These are phyloP conservation scores for Brassica nigra DNA, from an alignment of 345 rosid genomes.

Conservation along the genomic window DNA sequence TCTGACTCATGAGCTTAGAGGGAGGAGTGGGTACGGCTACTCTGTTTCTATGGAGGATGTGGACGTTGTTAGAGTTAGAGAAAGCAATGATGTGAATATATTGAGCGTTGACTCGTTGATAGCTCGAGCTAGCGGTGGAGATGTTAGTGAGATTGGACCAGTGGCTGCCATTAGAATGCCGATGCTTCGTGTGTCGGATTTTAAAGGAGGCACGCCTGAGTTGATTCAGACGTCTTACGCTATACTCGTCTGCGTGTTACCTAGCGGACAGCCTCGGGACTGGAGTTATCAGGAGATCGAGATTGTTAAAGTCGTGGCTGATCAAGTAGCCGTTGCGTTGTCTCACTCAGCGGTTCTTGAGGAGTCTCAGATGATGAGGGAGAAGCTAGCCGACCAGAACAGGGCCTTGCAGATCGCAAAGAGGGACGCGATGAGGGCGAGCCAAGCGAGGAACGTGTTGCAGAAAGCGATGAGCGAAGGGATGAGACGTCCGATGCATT, in stretches of 20 bases:
- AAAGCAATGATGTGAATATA: constrained; percentile 62
- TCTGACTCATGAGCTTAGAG: constrained; percentile 68
- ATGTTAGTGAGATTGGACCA: constrained; percentile 56
- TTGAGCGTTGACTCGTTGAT: constrained; percentile 61
- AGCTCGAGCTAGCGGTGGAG: constrained; percentile 67
- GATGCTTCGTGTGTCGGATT: constrained; percentile 82
- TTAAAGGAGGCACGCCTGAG: constrained; percentile 88
- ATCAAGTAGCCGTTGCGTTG: constrained; percentile 95
- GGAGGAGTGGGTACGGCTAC: constrained; percentile 38
- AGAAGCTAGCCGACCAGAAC: constrained; percentile 83
- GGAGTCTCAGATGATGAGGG: constrained; percentile 94
- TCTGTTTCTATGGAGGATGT: constrained; percentile 64
- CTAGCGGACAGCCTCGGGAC: constrained; percentile 58
- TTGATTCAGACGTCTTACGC: constrained; percentile 67
- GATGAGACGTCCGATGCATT: constrained; percentile 93
- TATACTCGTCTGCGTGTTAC: constrained; percentile 80
- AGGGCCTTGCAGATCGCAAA: constrained; percentile 72
- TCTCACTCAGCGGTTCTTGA: constrained; percentile 97
- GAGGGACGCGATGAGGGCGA: constrained; percentile 81
- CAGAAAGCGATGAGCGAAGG: constrained; percentile 94
- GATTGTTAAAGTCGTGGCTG: constrained; percentile 93
- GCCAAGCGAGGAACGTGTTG: constrained; percentile 73
- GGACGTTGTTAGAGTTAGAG: constrained; percentile 64
- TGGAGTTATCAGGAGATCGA: constrained; percentile 87
- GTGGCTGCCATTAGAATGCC: constrained; percentile 97